phyloP scores from a whole-genome alignment of 768 basidiomycete genomes.

The Psilocybe cyanescens region DNA sequence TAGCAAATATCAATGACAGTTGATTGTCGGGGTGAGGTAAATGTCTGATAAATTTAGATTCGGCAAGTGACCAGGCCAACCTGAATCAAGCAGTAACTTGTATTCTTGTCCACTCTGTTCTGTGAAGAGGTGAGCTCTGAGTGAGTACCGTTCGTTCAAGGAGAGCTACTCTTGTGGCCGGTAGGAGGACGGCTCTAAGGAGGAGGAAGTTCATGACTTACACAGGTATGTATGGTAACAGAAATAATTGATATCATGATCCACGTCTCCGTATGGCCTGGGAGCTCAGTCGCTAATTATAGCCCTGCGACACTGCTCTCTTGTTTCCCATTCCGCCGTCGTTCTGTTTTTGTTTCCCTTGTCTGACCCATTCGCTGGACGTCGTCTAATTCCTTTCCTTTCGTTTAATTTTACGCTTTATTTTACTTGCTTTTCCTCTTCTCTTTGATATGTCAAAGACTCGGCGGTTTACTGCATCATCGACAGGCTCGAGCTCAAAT shows the following conservation, averaged over 20 bases:
- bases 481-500: conserved; percentile 8
- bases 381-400: not conserved
- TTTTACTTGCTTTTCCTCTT: conserved; percentile 5
- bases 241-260: not conserved
- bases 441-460: conserved; percentile 4
- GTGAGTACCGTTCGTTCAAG: too few relatives aligned
- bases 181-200: too few relatives aligned
- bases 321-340: not conserved
- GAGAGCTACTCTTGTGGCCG: too few relatives aligned
- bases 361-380: not conserved
- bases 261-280: not conserved
- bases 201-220: too few relatives aligned
- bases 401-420: conserved; percentile 1
- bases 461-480: conserved; percentile 11
- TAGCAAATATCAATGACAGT: not conserved
- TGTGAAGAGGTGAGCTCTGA: too few relatives aligned
- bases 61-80: too few relatives aligned
- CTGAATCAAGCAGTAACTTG: too few relatives aligned
- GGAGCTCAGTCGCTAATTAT: not conserved
- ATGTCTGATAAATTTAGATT: not conserved
- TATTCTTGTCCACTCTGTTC: too few relatives aligned
- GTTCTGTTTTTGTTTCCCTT: conserved; percentile 1
- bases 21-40: not conserved
- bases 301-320: not conserved
- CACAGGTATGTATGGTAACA: not conserved